A percentile compares a stretch with the other conserved stretches of the same genome.
These are phyloP conservation scores for Mikania micrantha DNA, from an alignment of 129 eudicot genomes.

Conservation along the genomic window DNA sequence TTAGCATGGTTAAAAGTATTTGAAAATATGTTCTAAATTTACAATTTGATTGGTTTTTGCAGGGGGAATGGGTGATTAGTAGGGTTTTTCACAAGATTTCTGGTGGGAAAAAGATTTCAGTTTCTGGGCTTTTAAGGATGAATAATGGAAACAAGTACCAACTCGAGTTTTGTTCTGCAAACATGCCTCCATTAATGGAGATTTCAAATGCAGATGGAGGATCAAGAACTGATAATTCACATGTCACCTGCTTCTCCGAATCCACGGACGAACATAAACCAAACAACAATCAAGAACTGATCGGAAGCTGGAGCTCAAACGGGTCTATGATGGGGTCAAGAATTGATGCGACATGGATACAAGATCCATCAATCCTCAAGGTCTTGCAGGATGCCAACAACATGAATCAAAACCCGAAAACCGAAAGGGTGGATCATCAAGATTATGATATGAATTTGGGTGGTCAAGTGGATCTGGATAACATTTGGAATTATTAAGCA, in stretches of 20 bases:
- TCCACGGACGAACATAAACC: conserved; percentile 41
- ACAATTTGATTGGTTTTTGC: not conserved
- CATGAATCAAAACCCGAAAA: conserved; percentile 8
- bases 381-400: conserved; percentile 35
- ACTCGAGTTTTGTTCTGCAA: too few relatives aligned
- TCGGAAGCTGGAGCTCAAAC: conserved; percentile 27
- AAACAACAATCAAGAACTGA: conserved; percentile 13
- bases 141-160: too few relatives aligned
- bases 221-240: conserved; percentile 32
- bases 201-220: conserved; percentile 36
- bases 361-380: conserved; percentile 50
- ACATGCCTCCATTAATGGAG: conserved; percentile 61
- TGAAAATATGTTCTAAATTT: too few relatives aligned
- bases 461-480: conserved; percentile 50
- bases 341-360: conserved; percentile 36
- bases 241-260: conserved; percentile 74
- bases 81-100: conserved; percentile 66
- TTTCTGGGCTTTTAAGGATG: conserved; percentile 36
- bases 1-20: too few relatives aligned
- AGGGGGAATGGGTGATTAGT: conserved; percentile 92
- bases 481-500: conserved; percentile 60
- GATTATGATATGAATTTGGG: conserved; percentile 23
- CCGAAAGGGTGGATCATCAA: conserved; percentile 22
- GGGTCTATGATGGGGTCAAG: conserved; percentile 8
- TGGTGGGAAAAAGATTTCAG: conserved; percentile 47